Conservation (phyloP, 768 basidiomycete genomes). For the Rhodotorula sphaerocarpa region DNA sequence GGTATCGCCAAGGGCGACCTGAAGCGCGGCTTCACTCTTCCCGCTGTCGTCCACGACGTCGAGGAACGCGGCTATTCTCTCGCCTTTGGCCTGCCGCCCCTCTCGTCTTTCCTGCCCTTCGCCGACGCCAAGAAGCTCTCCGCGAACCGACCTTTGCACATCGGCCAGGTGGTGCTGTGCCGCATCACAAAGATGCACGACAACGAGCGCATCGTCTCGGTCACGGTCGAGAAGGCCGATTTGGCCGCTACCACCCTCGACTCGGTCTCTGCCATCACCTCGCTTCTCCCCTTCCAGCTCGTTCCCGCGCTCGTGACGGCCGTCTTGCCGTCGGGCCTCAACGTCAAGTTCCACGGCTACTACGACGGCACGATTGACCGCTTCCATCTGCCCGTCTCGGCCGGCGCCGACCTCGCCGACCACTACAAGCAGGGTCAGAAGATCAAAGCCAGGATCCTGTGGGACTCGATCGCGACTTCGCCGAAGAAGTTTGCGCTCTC, state of each 20-base stretch:
- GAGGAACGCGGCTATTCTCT: conserved; percentile 94
- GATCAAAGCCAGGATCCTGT: conserved; percentile 74
- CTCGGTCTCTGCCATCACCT: conserved; percentile 68
- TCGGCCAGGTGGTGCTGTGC: conserved; percentile 62
- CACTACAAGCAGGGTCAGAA: conserved; percentile 48
- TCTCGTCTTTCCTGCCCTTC: conserved; percentile 77
- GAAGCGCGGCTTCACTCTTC: conserved; percentile 61
- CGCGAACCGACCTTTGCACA: conserved; percentile 46
- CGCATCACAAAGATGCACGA: conserved; percentile 61
- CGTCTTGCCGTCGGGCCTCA: conserved; percentile 63
- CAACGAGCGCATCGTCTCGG: conserved; percentile 70
- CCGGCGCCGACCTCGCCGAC: conserved; percentile 43
- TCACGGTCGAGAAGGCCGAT: conserved; percentile 52
- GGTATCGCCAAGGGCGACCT: conserved; percentile 73
- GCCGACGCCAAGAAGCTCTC: conserved; percentile 54
- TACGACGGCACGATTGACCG: conserved; percentile 84
- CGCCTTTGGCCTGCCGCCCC: conserved; percentile 61
- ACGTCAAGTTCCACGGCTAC: conserved; percentile 80
- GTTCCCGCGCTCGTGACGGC: conserved; percentile 76
- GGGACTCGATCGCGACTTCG: conserved; percentile 59
- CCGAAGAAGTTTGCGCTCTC: conserved; percentile 80
- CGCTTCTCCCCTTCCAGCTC: conserved; percentile 75
- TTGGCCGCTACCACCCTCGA: conserved; percentile 55
- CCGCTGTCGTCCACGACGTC: conserved; percentile 66
- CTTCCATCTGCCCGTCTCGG: conserved; percentile 55